Conservation (phyloP, 1,284 basidiomycete species). For the Pyrrhoderma noxium region DNA sequence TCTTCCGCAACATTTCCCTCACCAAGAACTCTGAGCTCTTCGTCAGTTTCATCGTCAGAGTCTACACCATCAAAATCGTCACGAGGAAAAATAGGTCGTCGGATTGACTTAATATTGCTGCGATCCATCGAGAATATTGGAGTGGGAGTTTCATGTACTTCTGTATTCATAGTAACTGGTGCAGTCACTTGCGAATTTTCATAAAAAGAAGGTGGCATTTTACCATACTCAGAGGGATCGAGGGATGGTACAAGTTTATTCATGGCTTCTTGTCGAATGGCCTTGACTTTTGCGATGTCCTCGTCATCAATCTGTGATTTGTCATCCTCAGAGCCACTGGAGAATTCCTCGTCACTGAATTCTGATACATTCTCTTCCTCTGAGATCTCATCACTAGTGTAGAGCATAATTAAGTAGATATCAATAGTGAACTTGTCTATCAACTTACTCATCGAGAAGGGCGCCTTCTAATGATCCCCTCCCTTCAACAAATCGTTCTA, state of each 20-base stretch:
- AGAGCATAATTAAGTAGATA: constrained; percentile 5
- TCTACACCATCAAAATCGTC: constrained; percentile 80
- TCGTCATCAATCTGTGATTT: constrained; percentile 27
- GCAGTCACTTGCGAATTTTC: constrained; percentile 60
- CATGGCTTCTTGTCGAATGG: constrained; percentile 52
- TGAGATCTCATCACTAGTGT: constrained; percentile 49
- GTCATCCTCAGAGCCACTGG: constrained; percentile 35
- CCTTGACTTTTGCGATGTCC: constrained; percentile 24
- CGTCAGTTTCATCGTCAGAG: constrained; percentile 77
- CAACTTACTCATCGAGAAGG: constrained; percentile 75
- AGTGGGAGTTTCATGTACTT: constrained; percentile 22
- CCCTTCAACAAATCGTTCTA: constrained; percentile 82
- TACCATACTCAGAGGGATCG: constrained; percentile 67
- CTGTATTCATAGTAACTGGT: constrained; percentile 41
- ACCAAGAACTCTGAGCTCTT: constrained; percentile 32
- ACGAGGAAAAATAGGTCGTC: constrained; percentile 71
- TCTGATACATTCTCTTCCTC: constrained; percentile 36
- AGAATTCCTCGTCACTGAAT: constrained; percentile 39
- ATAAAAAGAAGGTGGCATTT: constrained; percentile 68
- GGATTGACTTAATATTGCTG: constrained; percentile 33
- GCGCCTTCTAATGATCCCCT: constrained; percentile 85
- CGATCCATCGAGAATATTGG: background rate
- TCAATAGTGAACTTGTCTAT: background rate
- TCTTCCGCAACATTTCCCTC: constrained; percentile 29
- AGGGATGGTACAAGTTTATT: constrained; percentile 64